Percentiles rank a stretch among this genome's conserved stretches.
phyloP scores from a whole-genome alignment of 2,329 filamentous ascomycete species.

The Curvularia hawaiiensis region DNA sequence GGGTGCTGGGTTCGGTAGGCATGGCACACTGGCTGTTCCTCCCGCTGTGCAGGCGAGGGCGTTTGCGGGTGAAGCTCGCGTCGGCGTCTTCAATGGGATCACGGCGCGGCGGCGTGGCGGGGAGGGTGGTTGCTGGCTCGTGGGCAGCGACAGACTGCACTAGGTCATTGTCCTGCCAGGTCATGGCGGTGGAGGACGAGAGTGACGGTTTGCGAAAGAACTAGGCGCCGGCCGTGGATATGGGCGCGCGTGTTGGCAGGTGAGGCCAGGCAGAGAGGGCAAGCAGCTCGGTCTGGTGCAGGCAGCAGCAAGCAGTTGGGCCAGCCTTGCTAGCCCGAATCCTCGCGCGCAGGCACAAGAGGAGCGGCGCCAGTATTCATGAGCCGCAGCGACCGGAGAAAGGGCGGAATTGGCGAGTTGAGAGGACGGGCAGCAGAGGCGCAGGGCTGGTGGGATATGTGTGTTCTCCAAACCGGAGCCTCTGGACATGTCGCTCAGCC shows the following conservation, averaged over 20 bases:
- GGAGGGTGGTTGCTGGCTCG: constrained; percentile 38
- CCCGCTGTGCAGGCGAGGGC: constrained; percentile 51
- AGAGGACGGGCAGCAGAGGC: not conserved
- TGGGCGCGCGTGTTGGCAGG: constrained; percentile 21
- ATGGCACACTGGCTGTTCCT: constrained; percentile 37
- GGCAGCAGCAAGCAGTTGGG: constrained; percentile 29
- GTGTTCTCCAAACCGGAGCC: not conserved
- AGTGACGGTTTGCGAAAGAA: constrained; percentile 23
- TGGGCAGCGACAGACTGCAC: constrained; percentile 42
- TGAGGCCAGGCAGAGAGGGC: constrained; percentile 28
- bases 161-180: constrained; percentile 38
- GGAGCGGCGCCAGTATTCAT: constrained; percentile 30
- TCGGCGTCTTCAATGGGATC: constrained; percentile 53
- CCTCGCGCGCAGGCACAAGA: constrained; percentile 27
- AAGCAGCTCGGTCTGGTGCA: constrained; percentile 28
- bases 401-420: not conserved
- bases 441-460: not conserved
- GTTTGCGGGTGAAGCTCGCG: constrained; percentile 53
- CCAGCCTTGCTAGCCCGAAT: constrained; percentile 31
- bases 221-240: constrained; percentile 24
- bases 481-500: not conserved
- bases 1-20: constrained; percentile 32
- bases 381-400: constrained; percentile 17
- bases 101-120: constrained; percentile 47
- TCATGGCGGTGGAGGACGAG: constrained; percentile 38